A percentile compares a stretch with the other conserved stretches of the same genome.
These are phyloP conservation scores for Mediolabrus comicus DNA, from an alignment of 108 stramenopile species.

Conservation along the genomic window DNA sequence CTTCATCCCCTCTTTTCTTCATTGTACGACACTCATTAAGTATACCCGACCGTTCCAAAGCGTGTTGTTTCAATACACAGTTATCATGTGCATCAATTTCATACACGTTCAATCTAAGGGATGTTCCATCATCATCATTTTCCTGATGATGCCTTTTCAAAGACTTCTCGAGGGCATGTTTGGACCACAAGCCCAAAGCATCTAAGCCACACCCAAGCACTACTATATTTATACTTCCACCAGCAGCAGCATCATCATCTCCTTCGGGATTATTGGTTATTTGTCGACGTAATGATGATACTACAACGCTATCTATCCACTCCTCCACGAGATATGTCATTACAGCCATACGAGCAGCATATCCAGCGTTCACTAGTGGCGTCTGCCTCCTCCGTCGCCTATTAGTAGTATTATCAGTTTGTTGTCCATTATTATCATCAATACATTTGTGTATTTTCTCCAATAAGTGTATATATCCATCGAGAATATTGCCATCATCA, in stretches of 20 bases:
- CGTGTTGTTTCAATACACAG: conserved; percentile 20
- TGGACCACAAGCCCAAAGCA: conserved; percentile 68
- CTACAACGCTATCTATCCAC: conserved; percentile 18
- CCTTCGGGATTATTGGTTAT: too few relatives aligned
- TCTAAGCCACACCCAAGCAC: conserved; percentile 79
- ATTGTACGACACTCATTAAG: background rate
- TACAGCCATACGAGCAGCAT: conserved; percentile 64
- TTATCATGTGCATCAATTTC: conserved; percentile 43
- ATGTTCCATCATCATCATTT: conserved; percentile 30
- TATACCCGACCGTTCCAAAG: conserved; percentile 24
- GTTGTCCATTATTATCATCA: background rate
- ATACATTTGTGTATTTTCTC: conserved; percentile 8
- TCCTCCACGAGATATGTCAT: conserved; percentile 40
- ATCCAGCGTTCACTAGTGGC: conserved; percentile 82
- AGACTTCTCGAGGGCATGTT: conserved; percentile 22
- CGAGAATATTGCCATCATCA: background rate
- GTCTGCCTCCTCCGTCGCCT: conserved; percentile 50
- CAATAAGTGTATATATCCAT: conserved; percentile 18
- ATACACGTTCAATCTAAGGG: conserved; percentile 18
- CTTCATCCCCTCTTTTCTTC: background rate
- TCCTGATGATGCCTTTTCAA: background rate
- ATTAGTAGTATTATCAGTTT: too few relatives aligned
- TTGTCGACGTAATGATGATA: too few relatives aligned
- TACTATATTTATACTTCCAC: conserved; percentile 48
- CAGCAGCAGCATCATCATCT: background rate